Evolutionary conservation across 2,329 filamentous ascomycete species (phyloP).

Genomic region (Fusarium ambrosium): DNA sequence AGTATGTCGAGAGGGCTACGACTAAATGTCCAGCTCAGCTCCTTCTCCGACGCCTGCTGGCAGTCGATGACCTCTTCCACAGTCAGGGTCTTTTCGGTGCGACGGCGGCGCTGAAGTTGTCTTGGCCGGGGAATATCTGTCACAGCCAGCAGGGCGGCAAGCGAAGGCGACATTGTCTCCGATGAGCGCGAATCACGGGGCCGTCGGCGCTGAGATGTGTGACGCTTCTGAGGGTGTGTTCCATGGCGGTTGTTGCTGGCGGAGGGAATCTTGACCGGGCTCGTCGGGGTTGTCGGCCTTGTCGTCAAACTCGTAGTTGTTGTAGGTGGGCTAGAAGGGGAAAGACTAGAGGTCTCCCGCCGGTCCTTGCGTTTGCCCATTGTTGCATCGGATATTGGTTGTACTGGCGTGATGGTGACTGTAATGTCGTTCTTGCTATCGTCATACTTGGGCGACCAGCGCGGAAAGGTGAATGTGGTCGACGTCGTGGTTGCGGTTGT

Average conservation of each 20-base stretch:
- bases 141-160: slow-evolving; percentile 72
- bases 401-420: slow-evolving; percentile 43
- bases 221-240: slow-evolving; percentile 53
- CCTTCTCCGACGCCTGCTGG: slow-evolving; percentile 69
- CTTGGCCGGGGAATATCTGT: slow-evolving; percentile 70
- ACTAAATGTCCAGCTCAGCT: slow-evolving; percentile 67
- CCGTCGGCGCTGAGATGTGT: slow-evolving; percentile 54
- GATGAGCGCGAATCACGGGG: slow-evolving; percentile 63
- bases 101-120: slow-evolving; percentile 53
- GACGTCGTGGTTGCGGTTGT: slow-evolving; percentile 36
- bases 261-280: slow-evolving; percentile 69
- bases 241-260: slow-evolving; percentile 56
- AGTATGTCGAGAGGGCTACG: slow-evolving; percentile 71
- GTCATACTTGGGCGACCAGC: slow-evolving; percentile 50
- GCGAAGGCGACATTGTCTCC: slow-evolving; percentile 69
- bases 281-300: slow-evolving; percentile 56
- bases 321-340: slow-evolving; percentile 47
- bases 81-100: slow-evolving; percentile 56
- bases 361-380: slow-evolving; percentile 55
- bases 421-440: slow-evolving; percentile 44
- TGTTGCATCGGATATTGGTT: slow-evolving; percentile 45
- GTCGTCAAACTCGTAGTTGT: slow-evolving; percentile 46
- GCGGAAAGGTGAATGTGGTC: slow-evolving; percentile 35
- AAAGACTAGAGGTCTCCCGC: slow-evolving; percentile 46
- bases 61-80: slow-evolving; percentile 69